These are phyloP conservation scores for Mycoemilia scoparia DNA, from an alignment of 192 early-diverging fungal genomes.

Conservation along the genomic window DNA sequence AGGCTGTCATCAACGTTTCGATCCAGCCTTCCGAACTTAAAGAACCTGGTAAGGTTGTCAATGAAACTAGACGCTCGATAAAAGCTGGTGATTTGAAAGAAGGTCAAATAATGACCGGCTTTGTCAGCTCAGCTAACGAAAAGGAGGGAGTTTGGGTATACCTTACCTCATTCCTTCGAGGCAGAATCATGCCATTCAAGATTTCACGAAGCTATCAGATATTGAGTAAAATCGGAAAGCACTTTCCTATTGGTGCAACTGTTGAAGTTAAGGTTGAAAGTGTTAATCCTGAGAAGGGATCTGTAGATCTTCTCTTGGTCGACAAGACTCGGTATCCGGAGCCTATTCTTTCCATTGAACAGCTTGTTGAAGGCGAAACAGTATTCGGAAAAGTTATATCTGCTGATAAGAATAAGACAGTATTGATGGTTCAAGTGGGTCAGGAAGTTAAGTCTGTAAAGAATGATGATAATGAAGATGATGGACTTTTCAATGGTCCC, in stretches of 20 bases:
- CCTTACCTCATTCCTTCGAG: too few species aligned
- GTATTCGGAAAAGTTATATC: too few species aligned
- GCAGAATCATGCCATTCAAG: too few species aligned
- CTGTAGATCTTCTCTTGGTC: too few species aligned
- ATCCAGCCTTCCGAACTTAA: conserved; percentile 27
- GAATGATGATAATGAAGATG: too few species aligned
- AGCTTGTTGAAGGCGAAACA: too few species aligned
- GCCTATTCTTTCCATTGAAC: too few species aligned
- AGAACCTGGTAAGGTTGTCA: conserved; percentile 3
- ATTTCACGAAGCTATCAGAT: conserved; percentile 7
- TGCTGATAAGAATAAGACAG: too few species aligned
- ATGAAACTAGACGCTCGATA: conserved; percentile 4
- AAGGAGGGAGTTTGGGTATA: too few species aligned
- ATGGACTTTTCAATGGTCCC: conserved; percentile 3
- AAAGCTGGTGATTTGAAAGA: conserved; percentile 13
- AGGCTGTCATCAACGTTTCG: conserved; percentile 41
- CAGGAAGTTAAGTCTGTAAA: too few species aligned
- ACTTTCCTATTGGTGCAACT: conserved; percentile 15
- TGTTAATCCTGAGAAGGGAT: conserved; percentile 8
- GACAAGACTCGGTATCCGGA: too few species aligned
- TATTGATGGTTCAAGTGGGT: too few species aligned
- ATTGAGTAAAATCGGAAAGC: conserved; percentile 4
- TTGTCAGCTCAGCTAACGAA: conserved; percentile 21
- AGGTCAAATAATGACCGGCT: conserved; percentile 24
- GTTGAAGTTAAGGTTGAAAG: conserved; percentile 19